Base-by-base conservation (phyloP, 176 grass and related monocot species). In the Luzula sylvatica region DNA sequence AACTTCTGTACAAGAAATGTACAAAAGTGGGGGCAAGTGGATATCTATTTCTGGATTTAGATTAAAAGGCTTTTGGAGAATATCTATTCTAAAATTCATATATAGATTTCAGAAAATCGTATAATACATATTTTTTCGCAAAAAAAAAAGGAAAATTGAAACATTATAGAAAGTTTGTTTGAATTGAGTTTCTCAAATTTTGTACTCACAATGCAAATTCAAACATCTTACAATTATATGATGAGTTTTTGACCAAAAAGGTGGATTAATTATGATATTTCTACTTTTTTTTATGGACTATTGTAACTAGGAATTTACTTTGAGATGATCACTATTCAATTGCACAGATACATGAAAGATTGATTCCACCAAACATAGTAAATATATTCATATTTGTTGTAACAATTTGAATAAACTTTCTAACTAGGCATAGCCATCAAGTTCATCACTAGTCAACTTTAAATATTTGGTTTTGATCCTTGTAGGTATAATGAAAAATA, bases 401-500 rank as follows among this genome's bases (percentile, higher is more conserved):
- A 22, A 69, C 53, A 65, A 59, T 56, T 78, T 77, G 55, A 78
- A 73, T 53, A 7, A 38, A 16, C 39, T 50, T 52, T 52, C 13
- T 8, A 56, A 7, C 24, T 50, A 83, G 65, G 71, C 20, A 52
- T 15, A 52, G 45, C 56, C 69, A 45, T 13, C 25, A 78, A 65
- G 42, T 5, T 45, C 43, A 14, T 19, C 9, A 61, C 48, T 68
- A 69, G 74, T 79, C 87, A 86, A 66, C 71, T 65, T 72, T 71
- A 71, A 78, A 86, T 56, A 76, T 70, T 68, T 75, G 73, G 65
- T 82, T 75, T 44, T 68, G 45, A 43, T 7, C 18, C 28, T 56
- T 75, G 75, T 82, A 94, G 82, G 77, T 94, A 23, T 38, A 68
- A 47, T 73, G 71, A 62, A 64, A 71, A 78, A 75, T 75, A 29